Evolutionary conservation across 805 yeast genomes (phyloP).

Genomic region (Candida krabiensis): DNA sequence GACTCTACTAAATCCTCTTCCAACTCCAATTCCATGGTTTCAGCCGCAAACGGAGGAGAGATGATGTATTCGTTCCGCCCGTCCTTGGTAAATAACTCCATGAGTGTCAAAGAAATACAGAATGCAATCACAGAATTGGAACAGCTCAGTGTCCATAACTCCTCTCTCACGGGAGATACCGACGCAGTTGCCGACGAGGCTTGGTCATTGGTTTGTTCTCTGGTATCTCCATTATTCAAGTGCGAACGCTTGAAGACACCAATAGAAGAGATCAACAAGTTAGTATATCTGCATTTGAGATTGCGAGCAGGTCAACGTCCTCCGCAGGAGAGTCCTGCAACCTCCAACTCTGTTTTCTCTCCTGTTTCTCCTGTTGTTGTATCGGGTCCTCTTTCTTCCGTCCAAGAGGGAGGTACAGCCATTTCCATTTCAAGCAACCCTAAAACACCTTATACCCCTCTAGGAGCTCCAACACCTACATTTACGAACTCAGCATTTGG

Average conservation of each 20-base stretch:
- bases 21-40: constrained; percentile 36
- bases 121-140: constrained; percentile 34
- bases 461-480: constrained; percentile 24
- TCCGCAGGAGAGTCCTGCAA: constrained; percentile 3
- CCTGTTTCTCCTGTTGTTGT: constrained; percentile 13
- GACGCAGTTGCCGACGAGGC: constrained; percentile 47
- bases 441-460: constrained; percentile 18
- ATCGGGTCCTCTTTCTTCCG: constrained; percentile 5
- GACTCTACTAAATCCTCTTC: constrained; percentile 37
- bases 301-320: constrained; percentile 20
- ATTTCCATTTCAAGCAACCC: neutral
- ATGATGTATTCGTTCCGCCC: constrained; percentile 39
- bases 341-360: constrained; percentile 6
- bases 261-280: constrained; percentile 55
- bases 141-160: constrained; percentile 24
- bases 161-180: constrained; percentile 33
- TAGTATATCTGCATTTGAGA: constrained; percentile 39
- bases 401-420: neutral
- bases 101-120: constrained; percentile 31
- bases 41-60: constrained; percentile 32
- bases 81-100: constrained; percentile 22
- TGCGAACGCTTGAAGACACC: constrained; percentile 51
- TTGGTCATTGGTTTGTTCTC: constrained; percentile 46
- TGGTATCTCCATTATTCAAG: constrained; percentile 46
- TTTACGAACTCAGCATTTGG: constrained; percentile 14